Base-by-base conservation (phyloP, 352 stramenopile genomes). In the Phytophthora sp. region DNA sequence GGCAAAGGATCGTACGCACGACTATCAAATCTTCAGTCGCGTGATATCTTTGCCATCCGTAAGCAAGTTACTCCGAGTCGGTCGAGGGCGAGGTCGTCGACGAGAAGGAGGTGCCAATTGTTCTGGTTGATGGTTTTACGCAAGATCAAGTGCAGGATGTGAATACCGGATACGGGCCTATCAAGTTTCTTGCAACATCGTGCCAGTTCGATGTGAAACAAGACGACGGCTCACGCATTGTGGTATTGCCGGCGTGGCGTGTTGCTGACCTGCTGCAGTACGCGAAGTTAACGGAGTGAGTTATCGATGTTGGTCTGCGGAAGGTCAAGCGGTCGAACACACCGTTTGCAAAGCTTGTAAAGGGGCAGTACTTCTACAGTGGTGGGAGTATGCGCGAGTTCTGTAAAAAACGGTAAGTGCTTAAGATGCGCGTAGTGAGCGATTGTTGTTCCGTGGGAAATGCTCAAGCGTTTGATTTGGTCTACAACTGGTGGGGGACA, bases 301-400 rank as follows among this genome's bases (percentile, higher is more conserved):
- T 69, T 4, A 31, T 59, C 23, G 32, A 48, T 12, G 54, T 45
- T 49, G 61, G 52, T 13, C 37, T 69, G 5, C 46, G 51, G 17
- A 54, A 59, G 53, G 50, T 4, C 37, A 59, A 51, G 31, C 1
- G 2, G 0, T 20, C 48, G 32, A 11, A 41, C n/a, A n/a, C n/a
- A n/a, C n/a, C n/a, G n/a, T n/a, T n/a, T n/a, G n/a, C 1, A 23
- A 50, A 59, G 15, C 24, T 59, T 28, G 52, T 54, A 6, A 42
- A 31, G 11, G 35, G 54, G 34, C 59, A 63, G 35, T 50, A 54
- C 26, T 65, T 60, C n/a, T n/a, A n/a, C n/a, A n/a, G n/a, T n/a
- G n/a, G n/a, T n/a, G n/a, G n/a, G n/a, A n/a, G n/a, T n/a, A 20
- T 69, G 32, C 61, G 61, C n/a, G 45, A 69, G 24, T 69, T 65